Conservation (phyloP, 1,284 basidiomycete species). For the Cryptococcus jaspeensis region DNA sequence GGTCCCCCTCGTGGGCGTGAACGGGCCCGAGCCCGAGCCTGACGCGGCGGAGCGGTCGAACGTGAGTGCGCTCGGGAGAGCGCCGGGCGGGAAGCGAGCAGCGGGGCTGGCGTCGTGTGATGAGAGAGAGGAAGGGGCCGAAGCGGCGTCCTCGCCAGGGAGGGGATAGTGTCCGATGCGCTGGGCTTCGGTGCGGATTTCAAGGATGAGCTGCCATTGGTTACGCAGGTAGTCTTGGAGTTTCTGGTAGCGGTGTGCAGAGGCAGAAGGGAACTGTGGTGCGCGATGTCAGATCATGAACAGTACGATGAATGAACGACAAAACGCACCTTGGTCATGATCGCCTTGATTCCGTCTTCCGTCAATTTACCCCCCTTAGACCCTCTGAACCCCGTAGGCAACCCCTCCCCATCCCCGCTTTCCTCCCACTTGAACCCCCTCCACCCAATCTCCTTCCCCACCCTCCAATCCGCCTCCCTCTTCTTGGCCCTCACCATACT, state of each 20-base stretch:
- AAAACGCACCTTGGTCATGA: slow-evolving; percentile 73
- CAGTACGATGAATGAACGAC: not conserved
- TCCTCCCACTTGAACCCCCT: slow-evolving; percentile 49
- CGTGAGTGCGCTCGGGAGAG: slow-evolving; percentile 14
- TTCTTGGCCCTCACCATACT: slow-evolving; percentile 24
- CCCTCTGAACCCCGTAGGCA: slow-evolving; percentile 50
- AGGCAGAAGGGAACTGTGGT: slow-evolving; percentile 55
- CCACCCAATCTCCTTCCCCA: slow-evolving; percentile 38
- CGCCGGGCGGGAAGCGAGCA: slow-evolving; percentile 2
- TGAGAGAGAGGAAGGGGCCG: slow-evolving; percentile 22
- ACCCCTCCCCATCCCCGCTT: slow-evolving; percentile 37
- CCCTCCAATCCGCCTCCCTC: slow-evolving; percentile 24
- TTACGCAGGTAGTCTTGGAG: slow-evolving; percentile 56
- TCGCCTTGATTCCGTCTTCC: slow-evolving; percentile 78
- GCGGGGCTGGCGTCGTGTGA: slow-evolving; percentile 21
- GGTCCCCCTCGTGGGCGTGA: slow-evolving; percentile 6
- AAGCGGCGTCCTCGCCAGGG: slow-evolving; percentile 28
- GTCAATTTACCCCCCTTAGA: slow-evolving; percentile 68
- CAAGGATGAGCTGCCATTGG: slow-evolving; percentile 52
- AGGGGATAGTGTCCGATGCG: slow-evolving; percentile 38
- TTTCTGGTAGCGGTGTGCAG: slow-evolving; percentile 55
- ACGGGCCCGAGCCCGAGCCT: slow-evolving; percentile 1
- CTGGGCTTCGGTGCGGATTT: slow-evolving; percentile 38
- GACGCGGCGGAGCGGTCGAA: slow-evolving; percentile 9
- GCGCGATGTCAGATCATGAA: slow-evolving; percentile 3